Conservation (phyloP, 257 asterid species). For the Thymus quinquecostatus region DNA sequence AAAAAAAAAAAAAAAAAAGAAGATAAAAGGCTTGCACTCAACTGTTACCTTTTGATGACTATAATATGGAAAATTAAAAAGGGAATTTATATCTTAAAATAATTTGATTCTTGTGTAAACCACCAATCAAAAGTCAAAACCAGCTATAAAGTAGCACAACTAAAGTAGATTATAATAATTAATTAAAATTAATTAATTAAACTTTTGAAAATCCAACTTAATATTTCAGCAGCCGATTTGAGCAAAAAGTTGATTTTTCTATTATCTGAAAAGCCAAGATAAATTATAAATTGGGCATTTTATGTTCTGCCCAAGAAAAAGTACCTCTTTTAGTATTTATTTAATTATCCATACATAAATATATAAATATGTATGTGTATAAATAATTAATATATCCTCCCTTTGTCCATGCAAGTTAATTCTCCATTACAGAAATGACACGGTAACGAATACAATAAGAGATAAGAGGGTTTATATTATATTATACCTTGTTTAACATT, state of each 20-base stretch:
- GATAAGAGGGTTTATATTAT: too few relatives aligned
- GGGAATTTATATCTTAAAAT: not conserved
- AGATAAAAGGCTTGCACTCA: not conserved
- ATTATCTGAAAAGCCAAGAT: conserved; percentile 24
- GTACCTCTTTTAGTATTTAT: not conserved
- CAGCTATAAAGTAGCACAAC: too few relatives aligned
- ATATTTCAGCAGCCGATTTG: conserved; percentile 12
- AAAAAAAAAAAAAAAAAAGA: not conserved
- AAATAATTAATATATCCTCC: too few relatives aligned
- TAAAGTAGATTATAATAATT: not conserved
- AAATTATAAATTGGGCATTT: not conserved
- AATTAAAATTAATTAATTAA: not conserved
- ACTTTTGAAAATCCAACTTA: conserved; percentile 11
- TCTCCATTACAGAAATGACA: too few relatives aligned
- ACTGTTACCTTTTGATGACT: not conserved
- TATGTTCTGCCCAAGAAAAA: not conserved
- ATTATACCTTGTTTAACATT: too few relatives aligned
- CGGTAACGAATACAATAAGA: too few relatives aligned
- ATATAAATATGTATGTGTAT: too few relatives aligned
- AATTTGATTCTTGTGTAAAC: not conserved
- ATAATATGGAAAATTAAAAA: not conserved
- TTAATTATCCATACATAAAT: too few relatives aligned
- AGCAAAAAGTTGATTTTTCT: conserved; percentile 24
- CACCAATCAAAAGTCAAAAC: conserved; percentile 15
- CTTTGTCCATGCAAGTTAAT: too few relatives aligned